These are phyloP conservation scores for Penicillium macrosclerotiorum DNA, from an alignment of 495 filamentous ascomycete species.

Conservation along the genomic window DNA sequence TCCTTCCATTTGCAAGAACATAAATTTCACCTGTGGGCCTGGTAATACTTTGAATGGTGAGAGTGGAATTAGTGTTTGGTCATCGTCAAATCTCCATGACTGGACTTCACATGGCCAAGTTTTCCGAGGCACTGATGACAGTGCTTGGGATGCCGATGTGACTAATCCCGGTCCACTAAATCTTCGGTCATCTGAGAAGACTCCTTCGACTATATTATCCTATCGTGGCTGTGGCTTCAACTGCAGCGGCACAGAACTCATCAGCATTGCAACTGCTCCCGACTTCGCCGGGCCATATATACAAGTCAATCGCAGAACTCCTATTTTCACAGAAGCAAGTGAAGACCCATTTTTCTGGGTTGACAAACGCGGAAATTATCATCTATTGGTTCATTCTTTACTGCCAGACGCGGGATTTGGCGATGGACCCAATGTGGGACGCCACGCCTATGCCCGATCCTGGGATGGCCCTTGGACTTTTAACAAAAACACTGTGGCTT, in stretches of 20 bases:
- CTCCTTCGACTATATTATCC: conserved; percentile 9
- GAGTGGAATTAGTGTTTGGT: conserved; percentile 18
- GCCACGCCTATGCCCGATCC: conserved; percentile 33
- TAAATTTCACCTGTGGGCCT: conserved; percentile 18
- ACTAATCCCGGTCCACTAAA: conserved; percentile 35
- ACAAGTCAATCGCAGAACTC: conserved; percentile 3
- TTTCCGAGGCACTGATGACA: conserved; percentile 4
- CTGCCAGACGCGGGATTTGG: conserved; percentile 32
- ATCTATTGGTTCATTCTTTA: conserved; percentile 35
- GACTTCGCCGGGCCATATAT: conserved; percentile 18
- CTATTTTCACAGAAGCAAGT: conserved; percentile 17
- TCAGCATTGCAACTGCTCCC: conserved; percentile 14
- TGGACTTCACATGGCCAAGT: conserved; percentile 18
- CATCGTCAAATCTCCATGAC: conserved; percentile 10
- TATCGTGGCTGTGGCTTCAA: conserved; percentile 22
- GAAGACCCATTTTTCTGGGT: conserved; percentile 44
- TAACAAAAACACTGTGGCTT: conserved; percentile 28
- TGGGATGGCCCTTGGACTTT: conserved; percentile 40
- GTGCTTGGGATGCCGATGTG: conserved; percentile 19
- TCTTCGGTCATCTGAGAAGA: conserved; percentile 9
- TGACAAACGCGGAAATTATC: conserved; percentile 40
- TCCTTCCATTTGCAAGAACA: not conserved
- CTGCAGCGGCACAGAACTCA: conserved; percentile 15
- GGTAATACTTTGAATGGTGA: conserved; percentile 17
- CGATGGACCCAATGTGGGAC: conserved; percentile 37